phyloP scores from a whole-genome alignment of 2,329 filamentous ascomycete species.

The Penicillium sp. region DNA sequence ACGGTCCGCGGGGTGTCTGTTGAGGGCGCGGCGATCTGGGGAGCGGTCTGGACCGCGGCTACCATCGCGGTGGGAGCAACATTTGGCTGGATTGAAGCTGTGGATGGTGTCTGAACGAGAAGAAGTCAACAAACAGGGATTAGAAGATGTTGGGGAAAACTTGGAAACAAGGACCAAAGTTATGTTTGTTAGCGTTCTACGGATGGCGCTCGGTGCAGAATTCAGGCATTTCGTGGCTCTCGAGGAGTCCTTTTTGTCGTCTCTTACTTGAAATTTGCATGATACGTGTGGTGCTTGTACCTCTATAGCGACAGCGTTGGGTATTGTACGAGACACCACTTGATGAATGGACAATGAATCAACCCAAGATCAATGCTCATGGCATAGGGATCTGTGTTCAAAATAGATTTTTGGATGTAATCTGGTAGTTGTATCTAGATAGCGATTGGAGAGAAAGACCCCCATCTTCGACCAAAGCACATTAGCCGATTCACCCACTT shows the following conservation, averaged over 20 bases:
- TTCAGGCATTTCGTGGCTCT: not conserved
- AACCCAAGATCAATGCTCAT: too few species aligned
- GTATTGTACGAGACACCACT: too few species aligned
- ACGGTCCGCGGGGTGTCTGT: constrained; percentile 66
- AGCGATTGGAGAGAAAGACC: too few species aligned
- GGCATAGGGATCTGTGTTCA: too few species aligned
- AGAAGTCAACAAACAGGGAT: not conserved
- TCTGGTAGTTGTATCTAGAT: too few species aligned
- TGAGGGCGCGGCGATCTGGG: constrained; percentile 65
- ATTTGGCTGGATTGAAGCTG: constrained; percentile 38
- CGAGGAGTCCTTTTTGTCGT: not conserved
- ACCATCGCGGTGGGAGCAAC: constrained; percentile 24
- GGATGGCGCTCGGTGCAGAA: not conserved
- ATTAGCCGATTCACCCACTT: too few species aligned
- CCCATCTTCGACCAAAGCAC: too few species aligned
- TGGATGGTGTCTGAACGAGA: constrained; percentile 29
- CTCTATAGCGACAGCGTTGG: too few species aligned
- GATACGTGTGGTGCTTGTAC: too few species aligned
- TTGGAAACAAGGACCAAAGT: not conserved
- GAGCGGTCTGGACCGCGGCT: constrained; percentile 64
- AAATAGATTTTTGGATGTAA: too few species aligned
- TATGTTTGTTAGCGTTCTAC: not conserved
- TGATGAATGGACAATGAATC: too few species aligned
- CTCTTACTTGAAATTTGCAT: not conserved
- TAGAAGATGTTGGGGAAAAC: not conserved